phyloP scores from a whole-genome alignment of 441 rosid species.

The Aleurites moluccanus region DNA sequence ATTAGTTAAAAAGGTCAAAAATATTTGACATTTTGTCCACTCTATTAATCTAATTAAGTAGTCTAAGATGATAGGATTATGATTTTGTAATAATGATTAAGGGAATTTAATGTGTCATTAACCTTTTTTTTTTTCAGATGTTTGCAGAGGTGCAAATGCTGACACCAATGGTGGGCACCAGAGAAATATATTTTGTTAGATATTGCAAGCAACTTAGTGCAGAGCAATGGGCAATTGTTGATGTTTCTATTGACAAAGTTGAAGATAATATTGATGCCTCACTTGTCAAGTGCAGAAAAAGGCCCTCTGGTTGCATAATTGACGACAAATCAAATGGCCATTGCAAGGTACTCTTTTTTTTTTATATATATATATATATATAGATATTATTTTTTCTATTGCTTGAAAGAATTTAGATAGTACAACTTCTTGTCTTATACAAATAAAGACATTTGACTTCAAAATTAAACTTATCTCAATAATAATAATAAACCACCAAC shows the following conservation, averaged over 20 bases:
- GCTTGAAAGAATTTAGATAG: background rate
- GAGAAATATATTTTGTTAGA: slow-evolving; percentile 90
- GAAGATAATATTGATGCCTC: slow-evolving; percentile 89
- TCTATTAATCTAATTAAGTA: no score
- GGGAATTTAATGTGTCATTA: no score
- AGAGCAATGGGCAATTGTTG: slow-evolving; percentile 92
- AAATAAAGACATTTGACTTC: background rate
- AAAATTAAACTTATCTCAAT: no score
- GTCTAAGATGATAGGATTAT: no score
- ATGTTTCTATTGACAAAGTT: slow-evolving; percentile 75
- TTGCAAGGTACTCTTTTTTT: slow-evolving; percentile 89
- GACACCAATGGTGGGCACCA: slow-evolving; percentile 83
- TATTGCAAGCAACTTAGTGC: slow-evolving; percentile 73
- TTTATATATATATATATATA: no score
- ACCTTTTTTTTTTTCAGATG: slow-evolving; percentile 50
- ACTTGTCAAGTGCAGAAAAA: slow-evolving; percentile 74
- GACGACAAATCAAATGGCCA: slow-evolving; percentile 92
- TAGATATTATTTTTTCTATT: no score
- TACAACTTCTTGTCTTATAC: background rate
- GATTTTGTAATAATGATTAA: no score
- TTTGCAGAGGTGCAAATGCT: slow-evolving; percentile 95
- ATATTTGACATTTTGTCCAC: background rate
- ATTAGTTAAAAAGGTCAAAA: slow-evolving; percentile 2
- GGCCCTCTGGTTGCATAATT: slow-evolving; percentile 94
- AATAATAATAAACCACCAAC: no score